phyloP scores from a whole-genome alignment of 2,329 filamentous ascomycete genomes.

The Hysterium pulicare region DNA sequence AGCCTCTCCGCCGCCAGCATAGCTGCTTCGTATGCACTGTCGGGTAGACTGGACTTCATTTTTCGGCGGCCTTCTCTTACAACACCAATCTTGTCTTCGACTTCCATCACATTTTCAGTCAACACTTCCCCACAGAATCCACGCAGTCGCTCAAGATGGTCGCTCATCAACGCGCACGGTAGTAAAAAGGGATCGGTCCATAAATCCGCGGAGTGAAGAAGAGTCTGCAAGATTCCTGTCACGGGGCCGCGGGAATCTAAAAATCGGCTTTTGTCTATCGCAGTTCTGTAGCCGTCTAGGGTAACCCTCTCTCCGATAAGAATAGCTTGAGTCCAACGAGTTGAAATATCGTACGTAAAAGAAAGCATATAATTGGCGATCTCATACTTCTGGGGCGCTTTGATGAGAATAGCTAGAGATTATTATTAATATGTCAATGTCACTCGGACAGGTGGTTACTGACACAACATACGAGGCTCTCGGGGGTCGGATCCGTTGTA shows the following conservation, averaged over 20 bases:
- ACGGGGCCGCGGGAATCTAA: too few species aligned
- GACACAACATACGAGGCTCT: background rate
- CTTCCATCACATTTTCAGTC: background rate
- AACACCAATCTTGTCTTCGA: background rate
- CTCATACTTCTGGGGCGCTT: conserved; percentile 6
- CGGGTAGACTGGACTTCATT: too few species aligned
- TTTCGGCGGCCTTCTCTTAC: too few species aligned
- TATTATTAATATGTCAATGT: background rate
- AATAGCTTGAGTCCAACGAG: conserved; percentile 2
- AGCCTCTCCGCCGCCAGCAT: background rate
- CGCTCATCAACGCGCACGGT: background rate
- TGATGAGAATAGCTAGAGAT: conserved; percentile 2
- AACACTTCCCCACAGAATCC: background rate
- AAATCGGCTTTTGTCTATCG: too few species aligned
- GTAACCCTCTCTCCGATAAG: conserved; percentile 3
- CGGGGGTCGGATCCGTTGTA: background rate
- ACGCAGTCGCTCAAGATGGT: background rate
- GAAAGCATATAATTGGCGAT: conserved; percentile 7
- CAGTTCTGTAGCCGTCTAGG: background rate
- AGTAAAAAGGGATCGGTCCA: background rate
- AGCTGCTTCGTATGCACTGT: background rate
- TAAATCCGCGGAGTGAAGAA: background rate
- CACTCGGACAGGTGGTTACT: background rate
- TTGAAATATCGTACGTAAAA: background rate
- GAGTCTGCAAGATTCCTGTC: background rate